Percentiles rank a stretch among this genome's conserved stretches.
Evolutionary conservation across 495 filamentous ascomycete genomes (phyloP).

Genomic region (Aspergillus ostianus): DNA sequence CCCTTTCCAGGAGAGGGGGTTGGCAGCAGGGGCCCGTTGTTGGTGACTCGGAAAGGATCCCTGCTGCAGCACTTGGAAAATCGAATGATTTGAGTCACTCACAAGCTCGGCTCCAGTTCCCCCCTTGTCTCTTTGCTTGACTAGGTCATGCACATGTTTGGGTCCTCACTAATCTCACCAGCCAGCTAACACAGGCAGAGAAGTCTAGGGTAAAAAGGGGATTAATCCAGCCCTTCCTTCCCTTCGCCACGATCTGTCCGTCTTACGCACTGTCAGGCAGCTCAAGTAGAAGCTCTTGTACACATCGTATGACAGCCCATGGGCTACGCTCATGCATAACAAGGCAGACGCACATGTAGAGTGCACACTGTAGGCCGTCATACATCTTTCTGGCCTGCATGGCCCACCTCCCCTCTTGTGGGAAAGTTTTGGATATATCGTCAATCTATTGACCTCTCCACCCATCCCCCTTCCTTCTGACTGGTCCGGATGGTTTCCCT

Average conservation of each 20-base stretch:
- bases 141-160: not conserved
- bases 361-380: not conserved
- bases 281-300: not conserved
- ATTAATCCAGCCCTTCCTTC: not conserved
- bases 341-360: not conserved
- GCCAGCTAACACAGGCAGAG: conserved; percentile 1
- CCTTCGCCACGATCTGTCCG: conserved; percentile 12
- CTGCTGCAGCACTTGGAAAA: not conserved
- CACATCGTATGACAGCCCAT: not conserved
- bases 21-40: not conserved
- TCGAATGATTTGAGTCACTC: not conserved
- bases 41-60: not conserved
- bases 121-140: too few species aligned
- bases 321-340: not conserved
- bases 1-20: conserved; percentile 1
- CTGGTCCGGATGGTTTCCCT: conserved; percentile 9
- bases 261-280: conserved; percentile 4
- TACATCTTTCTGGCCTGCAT: not conserved
- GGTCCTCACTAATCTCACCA: not conserved
- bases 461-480: not conserved
- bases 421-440: conserved; percentile 15
- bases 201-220: not conserved
- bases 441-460: conserved; percentile 13
- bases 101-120: not conserved
- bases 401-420: not conserved